Base-by-base conservation (phyloP, 257 asterid species). In the Coffea eugenioides region DNA sequence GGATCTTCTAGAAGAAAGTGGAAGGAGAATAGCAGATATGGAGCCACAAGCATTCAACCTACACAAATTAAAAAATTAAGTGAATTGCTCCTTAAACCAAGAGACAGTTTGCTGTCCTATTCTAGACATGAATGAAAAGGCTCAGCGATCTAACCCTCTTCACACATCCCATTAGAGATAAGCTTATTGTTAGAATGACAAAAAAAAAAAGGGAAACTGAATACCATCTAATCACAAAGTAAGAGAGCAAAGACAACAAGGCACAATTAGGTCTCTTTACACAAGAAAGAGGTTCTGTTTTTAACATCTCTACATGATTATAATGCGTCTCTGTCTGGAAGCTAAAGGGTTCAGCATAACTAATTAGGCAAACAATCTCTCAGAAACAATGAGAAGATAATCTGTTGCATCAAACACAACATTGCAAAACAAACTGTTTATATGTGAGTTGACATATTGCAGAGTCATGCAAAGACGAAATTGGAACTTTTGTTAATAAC, bases 221-320 rank as follows among this genome's bases (percentile, higher is more conserved):
- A 20, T 62, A 23, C 34, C 36, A 62, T 62, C 34, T 62, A 13
- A n/a, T n/a, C 31, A 62, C 69, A 36, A 62, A 0, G 13, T 62
- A 62, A 62, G 36, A 62, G 16, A 25, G 43, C 4, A 39, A 39
- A 39, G 43, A 39, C 43, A 39, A 39, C 43, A 39, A 39, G 43
- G 43, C 43, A 62, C 69, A 62, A 23, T 3, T 18, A 25, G 52
- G 52, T 73, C 48, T 54, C 27, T 49, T 49, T 49, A 49, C 61
- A 54, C 61, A 14, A 54, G 61, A 54, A 54, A 74, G n/a, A 74
- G 66, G n/a, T 15, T 66, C 71, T 51, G 66, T 73, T 48, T 57
- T 74, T 3, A 36, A 74, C 15, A 36, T 20, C 36, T 34, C 68
- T 74, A 74, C n/a, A 36, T 18, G 69, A 21, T 66, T 15, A 74